These are phyloP conservation scores for Glonium stellatum DNA, from an alignment of 495 filamentous ascomycete genomes.

Conservation along the genomic window DNA sequence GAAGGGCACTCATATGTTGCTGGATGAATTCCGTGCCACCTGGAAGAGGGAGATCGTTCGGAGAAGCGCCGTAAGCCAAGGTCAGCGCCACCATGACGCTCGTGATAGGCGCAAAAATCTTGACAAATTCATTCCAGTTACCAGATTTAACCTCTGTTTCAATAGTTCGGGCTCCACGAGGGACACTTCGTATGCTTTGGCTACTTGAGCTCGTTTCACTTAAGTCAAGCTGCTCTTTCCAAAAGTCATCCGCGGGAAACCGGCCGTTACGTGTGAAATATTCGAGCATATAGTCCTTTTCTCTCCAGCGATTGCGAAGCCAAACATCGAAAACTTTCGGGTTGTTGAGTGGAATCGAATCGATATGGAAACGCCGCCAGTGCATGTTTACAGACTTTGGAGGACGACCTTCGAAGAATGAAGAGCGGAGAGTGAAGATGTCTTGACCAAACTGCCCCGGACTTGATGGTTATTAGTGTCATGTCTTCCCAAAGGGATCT, in stretches of 20 bases:
- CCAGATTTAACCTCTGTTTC: conserved; percentile 37
- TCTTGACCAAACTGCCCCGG: conserved; percentile 38
- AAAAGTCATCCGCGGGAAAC: conserved; percentile 35
- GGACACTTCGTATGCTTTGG: conserved; percentile 19
- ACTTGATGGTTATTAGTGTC: conserved; percentile 1
- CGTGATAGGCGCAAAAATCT: conserved; percentile 39
- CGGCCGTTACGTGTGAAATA: conserved; percentile 31
- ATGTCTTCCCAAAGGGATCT: not conserved
- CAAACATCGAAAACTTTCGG: conserved; percentile 36
- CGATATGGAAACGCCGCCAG: conserved; percentile 37
- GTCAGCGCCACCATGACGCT: conserved; percentile 30
- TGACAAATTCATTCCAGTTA: conserved; percentile 37
- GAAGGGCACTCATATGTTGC: conserved; percentile 17
- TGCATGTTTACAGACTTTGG: conserved; percentile 42
- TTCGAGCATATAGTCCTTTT: conserved; percentile 41
- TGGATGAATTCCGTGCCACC: conserved; percentile 22
- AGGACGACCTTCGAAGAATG: conserved; percentile 39
- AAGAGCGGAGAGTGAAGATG: conserved; percentile 38
- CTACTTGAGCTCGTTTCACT: conserved; percentile 11
- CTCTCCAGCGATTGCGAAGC: conserved; percentile 39
- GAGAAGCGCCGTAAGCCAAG: conserved; percentile 29
- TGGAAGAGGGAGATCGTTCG: conserved; percentile 19
- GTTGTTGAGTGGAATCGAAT: conserved; percentile 35
- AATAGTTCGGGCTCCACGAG: conserved; percentile 18
- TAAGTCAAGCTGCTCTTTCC: conserved; percentile 27